A percentile compares a stretch with the other conserved stretches of the same genome.
phyloP scores from a whole-genome alignment of 2,329 filamentous ascomycete species.

The Catunica adiposa region DNA sequence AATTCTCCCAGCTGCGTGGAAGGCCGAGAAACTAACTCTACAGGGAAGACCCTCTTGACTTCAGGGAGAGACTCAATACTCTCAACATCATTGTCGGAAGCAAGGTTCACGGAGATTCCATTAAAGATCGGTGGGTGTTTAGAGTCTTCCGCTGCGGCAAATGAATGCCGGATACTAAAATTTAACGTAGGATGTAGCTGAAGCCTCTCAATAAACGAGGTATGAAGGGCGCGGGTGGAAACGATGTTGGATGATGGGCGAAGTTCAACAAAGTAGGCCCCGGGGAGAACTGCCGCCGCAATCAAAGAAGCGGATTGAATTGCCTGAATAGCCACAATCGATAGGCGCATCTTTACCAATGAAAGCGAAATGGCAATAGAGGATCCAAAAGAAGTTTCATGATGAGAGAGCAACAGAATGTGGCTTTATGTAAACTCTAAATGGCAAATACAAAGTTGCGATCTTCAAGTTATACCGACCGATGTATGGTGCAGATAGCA shows the following conservation, averaged over 20 bases:
- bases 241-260: neutral
- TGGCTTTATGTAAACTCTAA: too few relatives aligned
- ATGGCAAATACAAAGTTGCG: too few relatives aligned
- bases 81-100: neutral
- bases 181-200: neutral
- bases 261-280: slow-evolving; percentile 7
- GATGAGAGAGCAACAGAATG: too few relatives aligned
- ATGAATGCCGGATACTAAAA: slow-evolving; percentile 3
- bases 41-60: slow-evolving; percentile 9
- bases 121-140: neutral
- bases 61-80: neutral
- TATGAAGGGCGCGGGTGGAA: neutral
- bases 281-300: neutral
- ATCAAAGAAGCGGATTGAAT: neutral
- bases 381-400: too few relatives aligned
- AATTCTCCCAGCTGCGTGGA: neutral
- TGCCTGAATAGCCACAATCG: neutral
- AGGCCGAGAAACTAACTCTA: neutral
- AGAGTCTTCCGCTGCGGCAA: neutral
- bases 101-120: slow-evolving; percentile 4
- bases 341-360: neutral
- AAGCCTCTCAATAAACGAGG: neutral
- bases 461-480: too few relatives aligned
- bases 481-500: too few relatives aligned
- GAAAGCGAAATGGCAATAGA: too few relatives aligned